Evolutionary conservation across 139 green algal species (phyloP).

Genomic region (Pseudopediastrum boryanum): DNA sequence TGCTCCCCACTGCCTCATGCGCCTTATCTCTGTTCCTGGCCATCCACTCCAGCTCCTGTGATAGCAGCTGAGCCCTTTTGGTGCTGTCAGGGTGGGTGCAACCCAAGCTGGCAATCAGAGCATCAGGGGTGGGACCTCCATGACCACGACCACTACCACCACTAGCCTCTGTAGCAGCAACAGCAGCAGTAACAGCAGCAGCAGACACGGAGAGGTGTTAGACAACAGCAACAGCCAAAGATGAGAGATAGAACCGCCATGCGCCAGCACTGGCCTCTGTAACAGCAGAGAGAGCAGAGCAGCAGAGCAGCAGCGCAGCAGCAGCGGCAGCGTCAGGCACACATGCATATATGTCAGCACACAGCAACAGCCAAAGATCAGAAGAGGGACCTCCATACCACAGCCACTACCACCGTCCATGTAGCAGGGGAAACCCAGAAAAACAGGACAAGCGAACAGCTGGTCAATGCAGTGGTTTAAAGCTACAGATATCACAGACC

Average conservation of each 20-base stretch:
- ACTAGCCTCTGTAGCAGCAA: not conserved
- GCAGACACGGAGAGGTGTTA: not conserved
- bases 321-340: not conserved
- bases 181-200: not conserved
- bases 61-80: constrained; percentile 42
- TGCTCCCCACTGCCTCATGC: constrained; percentile 34
- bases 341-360: no score
- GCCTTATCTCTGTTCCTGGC: constrained; percentile 6
- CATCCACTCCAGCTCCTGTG: constrained; percentile 48
- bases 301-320: no score
- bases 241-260: not conserved
- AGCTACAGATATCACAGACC: no score
- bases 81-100: constrained; percentile 51
- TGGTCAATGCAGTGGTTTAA: no score
- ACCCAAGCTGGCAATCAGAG: constrained; percentile 29
- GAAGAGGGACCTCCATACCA: not conserved
- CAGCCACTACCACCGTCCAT: not conserved
- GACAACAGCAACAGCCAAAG: not conserved
- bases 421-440: no score
- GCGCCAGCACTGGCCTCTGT: not conserved
- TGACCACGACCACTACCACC: not conserved
- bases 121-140: not conserved
- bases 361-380: not conserved
- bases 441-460: no score
- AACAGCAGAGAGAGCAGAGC: no score